Evolutionary conservation across 2,329 filamentous ascomycete species (phyloP).

Genomic region (Aspergillus pseudoviridinutans): DNA sequence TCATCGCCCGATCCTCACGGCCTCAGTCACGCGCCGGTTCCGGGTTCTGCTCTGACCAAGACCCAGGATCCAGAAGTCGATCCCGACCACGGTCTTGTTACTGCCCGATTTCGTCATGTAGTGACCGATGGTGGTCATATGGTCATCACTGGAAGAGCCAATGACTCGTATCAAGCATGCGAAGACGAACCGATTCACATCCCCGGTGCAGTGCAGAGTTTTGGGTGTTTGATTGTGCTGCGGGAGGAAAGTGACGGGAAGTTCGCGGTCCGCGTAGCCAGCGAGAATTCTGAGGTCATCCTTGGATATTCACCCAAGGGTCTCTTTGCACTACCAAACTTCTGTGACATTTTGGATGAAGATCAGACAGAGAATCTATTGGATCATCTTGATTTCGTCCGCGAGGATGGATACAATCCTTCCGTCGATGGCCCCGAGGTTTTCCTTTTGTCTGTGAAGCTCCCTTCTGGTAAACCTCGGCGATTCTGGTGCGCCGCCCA

Average conservation of each 20-base stretch:
- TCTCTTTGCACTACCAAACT: constrained; percentile 69
- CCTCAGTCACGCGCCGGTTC: neutral
- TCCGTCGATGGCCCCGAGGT: constrained; percentile 76
- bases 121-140: constrained; percentile 74
- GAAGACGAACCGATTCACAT: constrained; percentile 91
- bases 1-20: neutral
- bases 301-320: constrained; percentile 74
- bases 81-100: constrained; percentile 50
- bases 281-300: constrained; percentile 72
- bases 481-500: constrained; percentile 90
- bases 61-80: constrained; percentile 32
- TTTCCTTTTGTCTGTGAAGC: constrained; percentile 71
- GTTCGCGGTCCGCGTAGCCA: constrained; percentile 68
- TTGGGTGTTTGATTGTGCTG: constrained; percentile 72
- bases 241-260: constrained; percentile 61
- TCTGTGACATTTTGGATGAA: constrained; percentile 77
- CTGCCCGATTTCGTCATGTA: constrained; percentile 73
- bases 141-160: constrained; percentile 74
- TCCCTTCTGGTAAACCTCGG: constrained; percentile 50
- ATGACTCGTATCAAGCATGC: constrained; percentile 68
- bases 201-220: constrained; percentile 74
- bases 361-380: constrained; percentile 80
- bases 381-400: constrained; percentile 84
- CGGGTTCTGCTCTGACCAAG: neutral
- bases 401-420: constrained; percentile 75